Conservation (phyloP, 1,284 basidiomycete species). For the Anthracocystis panici-leucophaei region DNA sequence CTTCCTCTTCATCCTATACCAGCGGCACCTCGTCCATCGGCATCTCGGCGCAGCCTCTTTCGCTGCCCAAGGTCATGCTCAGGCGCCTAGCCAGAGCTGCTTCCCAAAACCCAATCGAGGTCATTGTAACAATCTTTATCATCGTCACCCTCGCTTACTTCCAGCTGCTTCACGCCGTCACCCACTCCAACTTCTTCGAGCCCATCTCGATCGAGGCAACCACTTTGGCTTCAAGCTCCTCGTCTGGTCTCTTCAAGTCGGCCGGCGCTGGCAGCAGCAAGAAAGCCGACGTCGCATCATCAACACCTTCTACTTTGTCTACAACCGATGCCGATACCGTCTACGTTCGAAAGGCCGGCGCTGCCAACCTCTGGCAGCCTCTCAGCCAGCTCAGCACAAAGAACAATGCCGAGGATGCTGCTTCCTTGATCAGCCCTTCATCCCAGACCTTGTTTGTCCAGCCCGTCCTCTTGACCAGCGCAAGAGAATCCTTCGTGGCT, state of each 20-base stretch:
- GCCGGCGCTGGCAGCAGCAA: constrained; percentile 25
- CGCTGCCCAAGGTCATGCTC: constrained; percentile 53
- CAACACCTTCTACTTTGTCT: neutral
- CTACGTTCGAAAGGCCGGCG: constrained; percentile 48
- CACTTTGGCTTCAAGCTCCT: constrained; percentile 51
- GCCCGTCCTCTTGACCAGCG: constrained; percentile 56
- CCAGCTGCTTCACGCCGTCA: constrained; percentile 86
- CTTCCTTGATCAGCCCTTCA: constrained; percentile 17
- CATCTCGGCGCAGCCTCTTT: constrained; percentile 41
- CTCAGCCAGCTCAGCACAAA: constrained; percentile 28
- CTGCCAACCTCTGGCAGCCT: constrained; percentile 39
- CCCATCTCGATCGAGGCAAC: constrained; percentile 56
- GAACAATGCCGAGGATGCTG: constrained; percentile 19
- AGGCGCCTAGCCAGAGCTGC: constrained; percentile 47
- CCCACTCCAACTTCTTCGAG: constrained; percentile 73
- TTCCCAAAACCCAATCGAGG: constrained; percentile 75
- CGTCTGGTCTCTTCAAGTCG: constrained; percentile 49
- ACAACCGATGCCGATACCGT: constrained; percentile 30
- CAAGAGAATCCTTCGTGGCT: constrained; percentile 34
- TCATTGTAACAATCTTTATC: constrained; percentile 87
- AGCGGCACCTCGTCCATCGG: constrained; percentile 46
- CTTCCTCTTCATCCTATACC: constrained; percentile 40
- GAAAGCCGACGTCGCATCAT: neutral
- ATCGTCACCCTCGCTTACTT: constrained; percentile 91
- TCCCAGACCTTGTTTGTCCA: constrained; percentile 49